Base-by-base conservation (phyloP, 768 basidiomycete genomes). In the Lactarius indigo region DNA sequence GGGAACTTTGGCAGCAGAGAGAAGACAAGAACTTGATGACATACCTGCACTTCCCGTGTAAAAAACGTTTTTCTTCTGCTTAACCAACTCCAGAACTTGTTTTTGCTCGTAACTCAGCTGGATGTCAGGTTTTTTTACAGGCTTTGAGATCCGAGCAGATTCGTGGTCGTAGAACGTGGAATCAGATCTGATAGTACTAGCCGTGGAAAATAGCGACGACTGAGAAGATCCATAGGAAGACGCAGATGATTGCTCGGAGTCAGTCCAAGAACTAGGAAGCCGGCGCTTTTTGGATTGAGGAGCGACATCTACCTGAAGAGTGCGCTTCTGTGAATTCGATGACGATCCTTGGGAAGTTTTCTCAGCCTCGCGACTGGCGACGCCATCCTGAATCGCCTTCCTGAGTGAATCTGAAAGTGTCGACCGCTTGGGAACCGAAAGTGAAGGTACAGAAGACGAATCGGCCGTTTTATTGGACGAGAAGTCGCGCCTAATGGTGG, bases 31-130 rank as follows among this genome's bases (percentile, higher is more conserved):
- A 37, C 47, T 18, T 15, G 17, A 54, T 4, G 33, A 64, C 87
- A 69, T 69, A 97, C 96, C 96, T 66, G 97, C 97, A 80, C 92
- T 94, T 31, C 97, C 97, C 1, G 96, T 99, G 76, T 98, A 99
- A 73, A 99, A 99, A 35, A 98, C 73, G 72, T 87, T 96, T 56
- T 87, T 76, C 3, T 86, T 87, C 15, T 85, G 80, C 39, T 88
- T 79, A 1, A 95, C 95, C 41, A 97, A 80, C 65, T 84, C 82
- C 67, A 97, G 79, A 57, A 99, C 92, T 66, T 89, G 84, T 60
- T 80, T 87, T 77, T 99, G 97, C 73, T 98, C 96, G 66, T 83
- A 78, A 76, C 94, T 96, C 65, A 98, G 80, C 69, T 85, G 83
- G 23, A 94, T 76, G 2, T 76, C 68, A 2, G 74, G 72, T 65